Base-by-base conservation (phyloP, 768 basidiomycete genomes). In the Pluteus cervinus region DNA sequence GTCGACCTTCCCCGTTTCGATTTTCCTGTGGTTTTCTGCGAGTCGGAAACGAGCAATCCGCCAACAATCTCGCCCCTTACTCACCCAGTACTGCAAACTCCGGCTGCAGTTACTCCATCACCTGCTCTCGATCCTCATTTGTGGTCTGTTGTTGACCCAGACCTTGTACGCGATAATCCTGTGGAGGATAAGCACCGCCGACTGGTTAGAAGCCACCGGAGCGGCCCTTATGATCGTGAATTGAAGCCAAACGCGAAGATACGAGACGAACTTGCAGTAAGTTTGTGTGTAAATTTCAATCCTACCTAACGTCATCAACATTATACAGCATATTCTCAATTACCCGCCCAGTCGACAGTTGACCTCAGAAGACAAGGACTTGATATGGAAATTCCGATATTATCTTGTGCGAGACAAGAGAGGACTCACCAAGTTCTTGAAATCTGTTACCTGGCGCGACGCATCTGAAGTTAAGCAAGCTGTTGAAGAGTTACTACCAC, bases 371-470 rank as follows among this genome's bases (percentile, higher is more conserved):
- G 94, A 98, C 62, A 96, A 94, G 54, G 94, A 98, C 48, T 66
- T 93, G 28, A 81, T 98, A 25, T 99, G 96, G 96, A 93, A 94
- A 57, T 99, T 94, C 71, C 78, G 96, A n/a, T 99, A 97, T 63
- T 98, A 96, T 48, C 79, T 99, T 8, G 79, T 83, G 3, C 69
- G 91, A 23, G 89, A 93, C 57, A 93, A 90, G 61, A 81, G 87
- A 7, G 92, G 93, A 2, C 71, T 98, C 26, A 98, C 94, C 23
- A 99, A 99, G 57, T 99, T 99, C 62, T 72, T 99, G 37, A 97
- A 90, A 58, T 91, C 90, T 21, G 96, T 99, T 24, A 91, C 93
- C 14, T 98, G 96, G 96, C 73, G 91, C 25, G 96, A 99, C 56
- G 79, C 86, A 0, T 85, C 86, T 7, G 96, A 99, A 61, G 92